These are phyloP conservation scores for Coelastrella sp. DNA, from an alignment of 139 green algal species.

Conservation along the genomic window DNA sequence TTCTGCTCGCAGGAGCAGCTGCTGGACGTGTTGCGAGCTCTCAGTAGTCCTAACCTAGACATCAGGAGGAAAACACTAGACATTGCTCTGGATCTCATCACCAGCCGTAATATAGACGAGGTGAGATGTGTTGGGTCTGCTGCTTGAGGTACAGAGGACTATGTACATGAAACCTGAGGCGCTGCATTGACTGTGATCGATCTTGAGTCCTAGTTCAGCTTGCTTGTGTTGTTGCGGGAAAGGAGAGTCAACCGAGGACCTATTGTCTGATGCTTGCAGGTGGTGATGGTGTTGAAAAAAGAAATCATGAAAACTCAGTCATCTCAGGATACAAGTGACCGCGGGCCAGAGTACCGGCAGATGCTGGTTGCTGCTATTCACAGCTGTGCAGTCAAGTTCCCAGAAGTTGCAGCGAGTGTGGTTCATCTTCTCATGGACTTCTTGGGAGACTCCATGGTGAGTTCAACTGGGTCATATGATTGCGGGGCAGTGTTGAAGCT, in stretches of 20 bases:
- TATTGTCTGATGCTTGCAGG: conserved; percentile 58
- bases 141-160: background rate
- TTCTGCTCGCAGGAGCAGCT: conserved; percentile 83
- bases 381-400: conserved; percentile 94
- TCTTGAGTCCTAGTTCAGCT: no score
- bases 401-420: conserved; percentile 91
- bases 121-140: conserved; percentile 20
- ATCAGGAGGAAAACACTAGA: conserved; percentile 96
- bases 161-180: no score
- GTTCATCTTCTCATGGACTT: conserved; percentile 99
- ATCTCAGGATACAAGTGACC: conserved; percentile 82
- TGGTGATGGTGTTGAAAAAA: conserved; percentile 97
- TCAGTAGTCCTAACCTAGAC: conserved; percentile 93
- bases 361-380: conserved; percentile 97
- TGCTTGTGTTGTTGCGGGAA: no score
- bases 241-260: no score
- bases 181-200: no score
- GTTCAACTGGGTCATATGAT: no score
- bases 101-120: conserved; percentile 66
- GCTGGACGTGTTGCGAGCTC: conserved; percentile 96
- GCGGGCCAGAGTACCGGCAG: conserved; percentile 92
- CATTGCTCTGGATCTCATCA: conserved; percentile 96
- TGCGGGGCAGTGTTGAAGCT: conserved; percentile 97
- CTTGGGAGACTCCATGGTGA: conserved; percentile 80
- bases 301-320: conserved; percentile 96